These are phyloP conservation scores for Leccinum ponderosum DNA, from an alignment of 1,284 basidiomycete species.

Conservation along the genomic window DNA sequence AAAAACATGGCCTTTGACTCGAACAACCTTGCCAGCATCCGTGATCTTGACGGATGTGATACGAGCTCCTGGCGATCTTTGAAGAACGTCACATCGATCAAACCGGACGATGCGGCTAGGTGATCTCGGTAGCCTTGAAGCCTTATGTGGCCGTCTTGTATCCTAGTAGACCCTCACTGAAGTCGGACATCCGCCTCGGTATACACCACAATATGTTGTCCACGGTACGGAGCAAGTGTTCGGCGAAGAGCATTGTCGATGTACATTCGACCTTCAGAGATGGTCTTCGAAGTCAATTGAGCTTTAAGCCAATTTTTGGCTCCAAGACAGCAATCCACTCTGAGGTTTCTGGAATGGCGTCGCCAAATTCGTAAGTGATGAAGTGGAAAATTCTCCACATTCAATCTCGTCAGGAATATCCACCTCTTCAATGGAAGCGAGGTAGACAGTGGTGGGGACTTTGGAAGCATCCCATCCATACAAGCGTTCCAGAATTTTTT, in stretches of 20 bases:
- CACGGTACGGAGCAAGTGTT: constrained; percentile 78
- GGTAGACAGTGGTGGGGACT: constrained; percentile 85
- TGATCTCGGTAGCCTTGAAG: constrained; percentile 88
- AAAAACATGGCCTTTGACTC: constrained; percentile 86
- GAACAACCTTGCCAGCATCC: constrained; percentile 92
- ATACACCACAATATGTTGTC: constrained; percentile 75
- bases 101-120: constrained; percentile 55
- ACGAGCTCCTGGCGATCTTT: constrained; percentile 86
- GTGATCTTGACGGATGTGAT: constrained; percentile 91
- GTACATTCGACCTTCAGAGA: constrained; percentile 85
- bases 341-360: constrained; percentile 55
- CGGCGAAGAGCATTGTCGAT: constrained; percentile 90
- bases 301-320: constrained; percentile 84
- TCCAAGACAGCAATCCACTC: constrained; percentile 87
- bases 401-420: constrained; percentile 49
- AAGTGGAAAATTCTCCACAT: constrained; percentile 44
- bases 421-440: constrained; percentile 53
- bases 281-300: constrained; percentile 76
- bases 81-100: constrained; percentile 78
- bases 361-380: constrained; percentile 61
- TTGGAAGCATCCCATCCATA: too few species aligned
- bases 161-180: constrained; percentile 68
- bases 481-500: constrained; percentile 63
- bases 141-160: constrained; percentile 71
- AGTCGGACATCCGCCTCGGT: constrained; percentile 46